These are phyloP conservation scores for Zea mays DNA, from an alignment of 176 grass and related monocot species.

Conservation along the genomic window DNA sequence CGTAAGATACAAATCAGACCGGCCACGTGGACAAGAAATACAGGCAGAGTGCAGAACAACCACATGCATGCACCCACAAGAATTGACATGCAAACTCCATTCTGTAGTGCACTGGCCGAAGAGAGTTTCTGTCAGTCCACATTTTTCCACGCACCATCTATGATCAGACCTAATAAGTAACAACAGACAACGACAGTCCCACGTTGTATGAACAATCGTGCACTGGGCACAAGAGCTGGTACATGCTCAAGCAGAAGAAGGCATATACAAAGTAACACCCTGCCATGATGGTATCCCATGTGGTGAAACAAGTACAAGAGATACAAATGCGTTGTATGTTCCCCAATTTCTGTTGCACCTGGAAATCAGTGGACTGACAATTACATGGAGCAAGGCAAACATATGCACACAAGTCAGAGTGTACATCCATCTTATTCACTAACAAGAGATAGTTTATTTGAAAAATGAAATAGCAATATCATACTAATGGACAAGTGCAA, in stretches of 20 bases:
- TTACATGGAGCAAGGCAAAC: constrained; percentile 11
- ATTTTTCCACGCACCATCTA: constrained; percentile 22
- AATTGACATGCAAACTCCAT: constrained; percentile 22
- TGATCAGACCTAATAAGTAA: constrained; percentile 6
- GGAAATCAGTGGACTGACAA: constrained; percentile 12
- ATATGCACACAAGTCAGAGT: constrained; percentile 7
- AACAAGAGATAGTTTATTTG: constrained; percentile 3
- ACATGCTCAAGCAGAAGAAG: constrained; percentile 13
- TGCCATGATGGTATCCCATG: constrained; percentile 27
- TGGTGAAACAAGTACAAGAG: constrained; percentile 36
- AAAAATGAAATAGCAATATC: not conserved
- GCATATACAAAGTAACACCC: constrained; percentile 27
- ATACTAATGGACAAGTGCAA: not conserved
- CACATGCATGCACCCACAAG: constrained; percentile 31
- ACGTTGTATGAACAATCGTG: constrained; percentile 30
- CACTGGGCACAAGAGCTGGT: constrained; percentile 21
- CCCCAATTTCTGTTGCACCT: constrained; percentile 21
- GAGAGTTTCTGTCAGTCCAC: constrained; percentile 22
- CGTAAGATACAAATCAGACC: constrained; percentile 21
- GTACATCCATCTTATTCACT: not conserved
- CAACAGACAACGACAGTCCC: constrained; percentile 24
- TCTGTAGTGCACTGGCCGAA: constrained; percentile 29
- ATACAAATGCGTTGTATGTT: constrained; percentile 22
- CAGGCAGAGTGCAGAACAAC: not conserved
- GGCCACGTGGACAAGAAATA: constrained; percentile 19